These are phyloP conservation scores for Trichosporon inkin DNA, from an alignment of 1,284 basidiomycete genomes.

Conservation along the genomic window DNA sequence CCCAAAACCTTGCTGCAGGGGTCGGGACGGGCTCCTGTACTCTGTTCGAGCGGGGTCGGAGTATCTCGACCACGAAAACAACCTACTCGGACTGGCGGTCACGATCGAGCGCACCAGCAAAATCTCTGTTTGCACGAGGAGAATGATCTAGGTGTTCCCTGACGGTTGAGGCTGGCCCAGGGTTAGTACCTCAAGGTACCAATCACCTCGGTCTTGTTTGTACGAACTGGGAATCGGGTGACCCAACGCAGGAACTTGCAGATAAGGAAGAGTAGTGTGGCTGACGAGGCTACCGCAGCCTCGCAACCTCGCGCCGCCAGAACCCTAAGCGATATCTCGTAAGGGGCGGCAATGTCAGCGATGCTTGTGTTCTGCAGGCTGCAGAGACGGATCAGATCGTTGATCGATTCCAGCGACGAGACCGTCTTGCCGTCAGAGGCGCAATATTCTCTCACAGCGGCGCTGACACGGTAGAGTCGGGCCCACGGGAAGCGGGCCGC, in stretches of 20 bases:
- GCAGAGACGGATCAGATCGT: too few relatives aligned
- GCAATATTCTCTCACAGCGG: too few relatives aligned
- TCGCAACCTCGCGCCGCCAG: neutral
- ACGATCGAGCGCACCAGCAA: too few relatives aligned
- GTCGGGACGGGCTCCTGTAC: neutral
- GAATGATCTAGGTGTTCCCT: too few relatives aligned
- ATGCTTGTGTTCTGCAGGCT: too few relatives aligned
- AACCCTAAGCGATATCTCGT: neutral
- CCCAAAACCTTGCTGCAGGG: neutral
- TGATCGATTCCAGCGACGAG: too few relatives aligned
- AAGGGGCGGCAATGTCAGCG: too few relatives aligned
- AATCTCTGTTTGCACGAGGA: too few relatives aligned
- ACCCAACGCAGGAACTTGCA: neutral
- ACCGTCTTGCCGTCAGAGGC: too few relatives aligned
- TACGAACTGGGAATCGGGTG: neutral
- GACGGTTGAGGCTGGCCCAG: neutral
- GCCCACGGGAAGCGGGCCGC: too few relatives aligned
- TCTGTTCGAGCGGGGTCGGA: neutral
- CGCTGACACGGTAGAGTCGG: neutral
- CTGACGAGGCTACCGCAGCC: neutral
- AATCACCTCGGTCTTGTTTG: slow-evolving; percentile 1
- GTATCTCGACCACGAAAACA: neutral
- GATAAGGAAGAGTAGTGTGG: neutral
- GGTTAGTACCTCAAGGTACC: neutral
- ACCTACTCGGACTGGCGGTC: neutral